These are phyloP conservation scores for Penicillium ochrochloron DNA, from an alignment of 495 filamentous ascomycete species.

Conservation along the genomic window DNA sequence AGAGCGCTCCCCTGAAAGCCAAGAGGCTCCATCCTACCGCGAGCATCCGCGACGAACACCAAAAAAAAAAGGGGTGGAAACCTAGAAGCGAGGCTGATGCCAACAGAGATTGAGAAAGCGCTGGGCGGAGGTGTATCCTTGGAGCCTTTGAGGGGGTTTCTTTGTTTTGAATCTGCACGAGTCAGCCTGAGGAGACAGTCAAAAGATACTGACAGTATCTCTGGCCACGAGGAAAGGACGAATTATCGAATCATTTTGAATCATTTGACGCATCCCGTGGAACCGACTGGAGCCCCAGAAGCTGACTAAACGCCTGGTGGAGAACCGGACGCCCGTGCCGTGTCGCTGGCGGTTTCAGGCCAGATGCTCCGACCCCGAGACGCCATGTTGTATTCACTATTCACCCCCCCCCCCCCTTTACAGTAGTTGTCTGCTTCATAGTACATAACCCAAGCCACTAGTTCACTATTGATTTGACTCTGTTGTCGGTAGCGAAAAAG, in stretches of 20 bases:
- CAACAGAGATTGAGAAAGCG: not conserved
- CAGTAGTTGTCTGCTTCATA: not conserved
- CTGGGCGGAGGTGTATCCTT: not conserved
- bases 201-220: too few relatives aligned
- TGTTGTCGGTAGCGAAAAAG: not conserved
- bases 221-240: not conserved
- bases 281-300: constrained; percentile 6
- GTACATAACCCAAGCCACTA: not conserved
- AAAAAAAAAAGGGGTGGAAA: constrained; percentile 17
- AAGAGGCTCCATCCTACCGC: constrained; percentile 13
- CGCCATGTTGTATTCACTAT: not conserved
- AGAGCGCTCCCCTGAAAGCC: constrained; percentile 4
- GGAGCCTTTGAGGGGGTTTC: not conserved
- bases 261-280: not conserved
- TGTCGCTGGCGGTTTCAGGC: constrained; percentile 34
- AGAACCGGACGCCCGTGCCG: constrained; percentile 33
- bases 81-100: constrained; percentile 7
- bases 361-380: constrained; percentile 24
- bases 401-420: too few relatives aligned
- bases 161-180: not conserved
- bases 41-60: constrained; percentile 7
- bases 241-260: constrained; percentile 2
- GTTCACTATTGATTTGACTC: not conserved
- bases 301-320: constrained; percentile 21
- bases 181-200: not conserved